phyloP scores from a whole-genome alignment of 1,284 basidiomycete species.

The Moesziomyces globuligerus region DNA sequence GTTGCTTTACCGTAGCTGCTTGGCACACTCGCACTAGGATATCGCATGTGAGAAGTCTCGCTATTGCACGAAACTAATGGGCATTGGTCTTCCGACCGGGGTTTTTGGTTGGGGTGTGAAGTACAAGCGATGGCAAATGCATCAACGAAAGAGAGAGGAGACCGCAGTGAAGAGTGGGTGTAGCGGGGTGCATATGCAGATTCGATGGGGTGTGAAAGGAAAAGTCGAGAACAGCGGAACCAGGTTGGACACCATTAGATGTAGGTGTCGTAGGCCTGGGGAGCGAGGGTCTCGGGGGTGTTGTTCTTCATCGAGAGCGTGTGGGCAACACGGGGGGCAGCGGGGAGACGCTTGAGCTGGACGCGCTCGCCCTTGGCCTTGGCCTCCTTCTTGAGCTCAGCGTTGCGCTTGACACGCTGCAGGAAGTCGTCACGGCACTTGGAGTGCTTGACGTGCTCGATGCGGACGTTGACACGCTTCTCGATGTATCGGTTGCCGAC shows the following conservation, averaged over 20 bases:
- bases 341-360: slow-evolving; percentile 86
- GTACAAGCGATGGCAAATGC: slow-evolving; percentile 25
- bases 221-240: neutral
- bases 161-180: slow-evolving; percentile 8
- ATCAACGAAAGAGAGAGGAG: slow-evolving; percentile 17
- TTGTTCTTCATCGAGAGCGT: slow-evolving; percentile 81
- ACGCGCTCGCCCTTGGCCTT: slow-evolving; percentile 76
- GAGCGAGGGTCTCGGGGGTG: slow-evolving; percentile 89
- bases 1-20: too few relatives aligned
- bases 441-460: slow-evolving; percentile 98
- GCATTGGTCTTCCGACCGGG: slow-evolving; percentile 24
- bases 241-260: slow-evolving; percentile 63
- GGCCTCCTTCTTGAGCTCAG: slow-evolving; percentile 83
- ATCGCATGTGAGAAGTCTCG: slow-evolving; percentile 30
- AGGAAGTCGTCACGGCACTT: slow-evolving; percentile 99
- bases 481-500: slow-evolving; percentile 99
- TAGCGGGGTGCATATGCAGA: slow-evolving; percentile 13
- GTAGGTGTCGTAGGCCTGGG: slow-evolving; percentile 76
- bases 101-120: slow-evolving; percentile 27
- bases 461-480: slow-evolving; percentile 98
- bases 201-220: neutral
- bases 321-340: slow-evolving; percentile 82
- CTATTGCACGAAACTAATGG: slow-evolving; percentile 9
- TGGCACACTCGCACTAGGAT: slow-evolving; percentile 10
- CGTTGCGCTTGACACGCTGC: slow-evolving; percentile 93